Base-by-base conservation (phyloP, 495 filamentous ascomycete genomes). In the Aspergillus sclerotioniger region DNA sequence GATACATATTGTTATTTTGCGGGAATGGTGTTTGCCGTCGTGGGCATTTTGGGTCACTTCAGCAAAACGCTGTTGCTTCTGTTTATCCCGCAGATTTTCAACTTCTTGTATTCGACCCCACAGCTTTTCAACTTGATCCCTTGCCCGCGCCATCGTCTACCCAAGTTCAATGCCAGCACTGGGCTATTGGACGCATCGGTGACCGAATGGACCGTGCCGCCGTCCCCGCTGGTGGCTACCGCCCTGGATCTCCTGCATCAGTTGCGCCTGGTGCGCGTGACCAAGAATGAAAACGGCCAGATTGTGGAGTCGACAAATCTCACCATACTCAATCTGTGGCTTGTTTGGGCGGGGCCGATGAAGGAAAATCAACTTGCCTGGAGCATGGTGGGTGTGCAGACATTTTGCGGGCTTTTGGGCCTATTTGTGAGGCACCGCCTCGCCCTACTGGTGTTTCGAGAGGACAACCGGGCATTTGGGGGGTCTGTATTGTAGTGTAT, bases 1-100 rank as follows among this genome's bases (percentile, higher is more conserved):
- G 94, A 99, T 68, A 99, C 94, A 16, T 99, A 98, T 77, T 99
- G 94, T 80, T 99, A 99, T 72, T 96, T 99, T 64, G 93, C 94
- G 0, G 94, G 94, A 56, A 99, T 98, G 92, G 90, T 96, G 10
- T 98, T 99, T 66, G 95, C 92, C 16, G 92, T 97, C 53, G 94
- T 98, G 58, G 91, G 90, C 48, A 96, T 99, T 57, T 78, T 96
- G 20, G 94, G 94, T 1, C 94, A 99, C 74, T 99, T 99, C 73
- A 92, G 89, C 78, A 99, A 99, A 76, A 99, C 94, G 17, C 78
- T 99, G 43, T 82, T 96, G 37, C 80, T 98, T 51, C 78, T 98
- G 1, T 88, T 99, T 62, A 81, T 98, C 13, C 94, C 94, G 16
- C 94, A 99, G 74, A 90, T 92, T 58, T 90, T 95, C 81, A 99